Base-by-base conservation (phyloP, 179 eudicot species). In the Corrigiola litoralis region DNA sequence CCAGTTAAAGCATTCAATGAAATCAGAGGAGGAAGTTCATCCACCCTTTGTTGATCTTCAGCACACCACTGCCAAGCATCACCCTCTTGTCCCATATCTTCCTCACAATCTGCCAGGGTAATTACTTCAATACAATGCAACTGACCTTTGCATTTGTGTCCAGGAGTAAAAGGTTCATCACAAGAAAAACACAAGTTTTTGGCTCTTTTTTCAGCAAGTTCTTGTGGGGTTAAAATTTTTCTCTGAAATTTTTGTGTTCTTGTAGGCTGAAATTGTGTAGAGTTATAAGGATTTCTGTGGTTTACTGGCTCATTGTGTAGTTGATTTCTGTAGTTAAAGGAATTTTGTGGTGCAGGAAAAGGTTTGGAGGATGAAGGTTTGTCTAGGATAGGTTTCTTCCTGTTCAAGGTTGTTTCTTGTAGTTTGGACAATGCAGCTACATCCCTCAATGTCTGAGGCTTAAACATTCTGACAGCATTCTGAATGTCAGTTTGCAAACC, bases 1-100 rank as follows among this genome's bases (percentile, higher is more conserved):
- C 72, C 37, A n/a, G 36, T 37, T 0, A 68, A 31, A 4, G 72
- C 72, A 68, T 47, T 28, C 4, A 68, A 16, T 10, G 58, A 49
- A 14, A 58, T 58, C 16, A 58, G 25, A 9, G 58, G 64, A 4
- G 36, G 42, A n/a, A 6, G 12, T 1, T 46, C 71, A 4, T 42
- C 64, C 4, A 8, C n/a, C 4, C n/a, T n/a, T n/a, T n/a, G n/a
- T n/a, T n/a, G n/a, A n/a, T n/a, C n/a, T n/a, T 45, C 47, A 0
- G 21, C 25, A 1, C n/a, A 29, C 1, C 6, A 12, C 16, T 38
- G 33, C 41, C 38, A 13, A 9, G 13, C 32, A 3, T 5, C 13
- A 12, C 14, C 18, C 33, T 21, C 5, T 1, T 48, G 46, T 25
- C 23, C 8, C 21, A 23, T 13, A 7, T 34, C 28, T 36, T 55